These are phyloP conservation scores for Leucosporidium creatinivorum DNA, from an alignment of 768 basidiomycete genomes.

Conservation along the genomic window DNA sequence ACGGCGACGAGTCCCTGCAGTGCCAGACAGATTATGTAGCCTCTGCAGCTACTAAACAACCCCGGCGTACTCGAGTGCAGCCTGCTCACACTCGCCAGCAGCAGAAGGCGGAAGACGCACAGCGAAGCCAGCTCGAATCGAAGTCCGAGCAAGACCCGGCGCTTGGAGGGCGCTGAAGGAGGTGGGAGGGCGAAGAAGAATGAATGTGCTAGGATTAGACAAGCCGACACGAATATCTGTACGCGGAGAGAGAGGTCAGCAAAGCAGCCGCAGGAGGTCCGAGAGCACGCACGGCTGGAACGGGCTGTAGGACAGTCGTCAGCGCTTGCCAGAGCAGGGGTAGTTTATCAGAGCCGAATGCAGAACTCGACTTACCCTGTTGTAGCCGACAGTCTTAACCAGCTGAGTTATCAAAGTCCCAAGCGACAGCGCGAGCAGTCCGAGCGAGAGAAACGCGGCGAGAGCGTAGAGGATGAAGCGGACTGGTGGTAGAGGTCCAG, in stretches of 20 bases:
- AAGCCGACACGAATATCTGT: background rate
- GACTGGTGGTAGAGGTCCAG: no score
- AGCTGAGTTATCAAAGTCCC: no score
- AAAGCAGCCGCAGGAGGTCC: no score
- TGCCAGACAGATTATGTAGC: conserved; percentile 19
- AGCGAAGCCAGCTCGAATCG: background rate
- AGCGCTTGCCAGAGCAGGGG: no score
- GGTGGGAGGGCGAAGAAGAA: background rate
- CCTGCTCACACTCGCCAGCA: conserved; percentile 3
- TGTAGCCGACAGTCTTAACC: no score
- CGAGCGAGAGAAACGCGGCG: no score
- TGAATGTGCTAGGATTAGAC: background rate
- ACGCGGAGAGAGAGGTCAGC: background rate
- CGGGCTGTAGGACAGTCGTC: no score
- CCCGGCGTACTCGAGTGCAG: conserved; percentile 21
- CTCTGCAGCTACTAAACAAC: conserved; percentile 23
- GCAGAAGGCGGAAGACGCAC: background rate
- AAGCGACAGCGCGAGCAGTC: no score
- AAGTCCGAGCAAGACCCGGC: conserved; percentile 1
- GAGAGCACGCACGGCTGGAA: no score
- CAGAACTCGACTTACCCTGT: no score
- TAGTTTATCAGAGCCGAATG: no score
- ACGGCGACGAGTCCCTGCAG: conserved; percentile 18
- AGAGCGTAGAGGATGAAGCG: no score
- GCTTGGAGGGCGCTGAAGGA: background rate